Base-by-base conservation (phyloP, 2,329 filamentous ascomycete genomes). In the Colletotrichum chrysophilum region DNA sequence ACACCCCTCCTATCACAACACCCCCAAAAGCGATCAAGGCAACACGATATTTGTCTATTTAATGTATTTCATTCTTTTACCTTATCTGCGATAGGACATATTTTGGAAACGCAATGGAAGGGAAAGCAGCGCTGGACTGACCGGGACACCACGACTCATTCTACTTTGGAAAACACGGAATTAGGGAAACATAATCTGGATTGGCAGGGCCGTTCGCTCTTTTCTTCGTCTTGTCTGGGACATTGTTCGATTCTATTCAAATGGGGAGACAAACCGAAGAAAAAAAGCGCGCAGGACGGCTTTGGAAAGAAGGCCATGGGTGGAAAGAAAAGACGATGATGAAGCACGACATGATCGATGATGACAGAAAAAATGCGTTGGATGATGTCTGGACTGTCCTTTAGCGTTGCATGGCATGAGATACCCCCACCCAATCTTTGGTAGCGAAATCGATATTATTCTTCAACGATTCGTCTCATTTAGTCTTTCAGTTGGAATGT, bases 351-450 rank as follows among this genome's bases (percentile, higher is more conserved):
- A 71, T 13, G 66, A 52, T 52, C 43, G 43, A 76, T 75, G 52
- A 76, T 52, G 67, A 30, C 43, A 52, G 43, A 7, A 52, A 48
- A 66, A 66, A 28, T 70, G 74, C 52, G 62, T 66, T 75, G 71
- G 66, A 76, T 66, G 66, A 76, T 66, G 66, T 71, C 66, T 64
- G 71, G 71, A 75, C 74, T 70, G 67, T 75, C 66, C 60, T 71
- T 75, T 66, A 71, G 71, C 71, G 66, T 71, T 75, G 71, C 66
- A 75, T 75, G 66, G 61, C 71, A 76, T 48, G 66, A 76, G 74
- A 76, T 76, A 76, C 66, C 74, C 68, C 48, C 48, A n/a, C 14
- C 68, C 71, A 71, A 66, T 72, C 64, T 76, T 75, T 71, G 28
- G 66, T 69, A 76, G 65, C 70, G 65, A 65, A 75, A 60, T 65